Evolutionary conservation across 148 eudicot species (phyloP).

Genomic region (Rhododendron mucronatum): DNA sequence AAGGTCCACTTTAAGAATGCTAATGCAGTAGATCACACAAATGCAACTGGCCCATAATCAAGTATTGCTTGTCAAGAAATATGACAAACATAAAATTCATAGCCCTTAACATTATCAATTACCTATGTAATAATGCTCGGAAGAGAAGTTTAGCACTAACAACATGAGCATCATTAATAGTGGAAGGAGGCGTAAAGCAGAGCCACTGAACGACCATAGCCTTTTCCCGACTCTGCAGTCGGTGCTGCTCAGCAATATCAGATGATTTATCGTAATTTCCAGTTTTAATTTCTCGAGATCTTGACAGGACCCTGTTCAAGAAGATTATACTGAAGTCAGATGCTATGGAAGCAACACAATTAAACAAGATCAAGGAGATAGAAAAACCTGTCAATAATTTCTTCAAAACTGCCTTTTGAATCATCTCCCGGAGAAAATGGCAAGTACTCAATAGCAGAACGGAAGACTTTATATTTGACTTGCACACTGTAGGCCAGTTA

Average conservation of each 20-base stretch:
- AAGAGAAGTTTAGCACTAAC: constrained; percentile 67
- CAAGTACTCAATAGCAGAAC: constrained; percentile 84
- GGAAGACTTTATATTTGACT: constrained; percentile 76
- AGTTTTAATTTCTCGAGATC: constrained; percentile 70
- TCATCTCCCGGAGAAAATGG: constrained; percentile 78
- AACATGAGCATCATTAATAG: constrained; percentile 54
- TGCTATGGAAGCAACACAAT: not conserved
- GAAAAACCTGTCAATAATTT: constrained; percentile 81
- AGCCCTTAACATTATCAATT: constrained; percentile 6
- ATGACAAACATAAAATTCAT: not conserved
- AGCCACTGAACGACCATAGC: constrained; percentile 97
- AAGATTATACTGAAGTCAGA: not conserved
- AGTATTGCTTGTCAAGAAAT: not conserved
- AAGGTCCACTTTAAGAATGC: not conserved
- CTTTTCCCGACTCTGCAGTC: constrained; percentile 82
- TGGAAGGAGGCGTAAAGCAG: constrained; percentile 95
- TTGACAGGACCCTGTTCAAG: constrained; percentile 62
- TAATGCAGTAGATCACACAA: not conserved
- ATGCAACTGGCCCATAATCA: not conserved
- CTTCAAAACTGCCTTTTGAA: constrained; percentile 79
- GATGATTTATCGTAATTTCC: constrained; percentile 59
- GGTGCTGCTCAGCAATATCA: constrained; percentile 80
- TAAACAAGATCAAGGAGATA: not conserved
- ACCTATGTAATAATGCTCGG: constrained; percentile 83
- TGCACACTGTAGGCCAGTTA: constrained; percentile 49